Percentiles rank a stretch among this genome's conserved stretches.
phyloP scores from a whole-genome alignment of 352 stramenopile genomes.

The Detonula confervacea region DNA sequence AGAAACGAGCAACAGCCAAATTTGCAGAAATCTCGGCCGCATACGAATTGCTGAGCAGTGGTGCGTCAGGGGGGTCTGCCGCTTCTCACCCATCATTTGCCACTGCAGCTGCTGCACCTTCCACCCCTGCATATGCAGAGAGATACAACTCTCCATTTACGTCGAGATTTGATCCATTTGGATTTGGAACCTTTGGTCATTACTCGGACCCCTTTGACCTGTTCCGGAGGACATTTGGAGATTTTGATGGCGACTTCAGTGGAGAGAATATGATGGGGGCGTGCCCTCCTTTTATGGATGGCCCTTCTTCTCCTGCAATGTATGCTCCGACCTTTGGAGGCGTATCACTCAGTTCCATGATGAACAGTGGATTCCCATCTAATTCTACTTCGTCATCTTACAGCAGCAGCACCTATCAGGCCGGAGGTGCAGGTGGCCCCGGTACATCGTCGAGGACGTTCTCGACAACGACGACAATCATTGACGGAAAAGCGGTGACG shows the following conservation, averaged over 20 bases:
- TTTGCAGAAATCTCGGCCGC: constrained; percentile 78
- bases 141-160: constrained; percentile 1
- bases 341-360: constrained; percentile 10
- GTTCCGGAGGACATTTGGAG: constrained; percentile 35
- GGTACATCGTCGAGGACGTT: constrained; percentile 20
- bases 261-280: not conserved
- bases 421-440: constrained; percentile 2
- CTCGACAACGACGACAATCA: constrained; percentile 35
- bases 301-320: constrained; percentile 7
- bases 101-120: not conserved
- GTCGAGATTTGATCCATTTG: constrained; percentile 31
- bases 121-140: not conserved
- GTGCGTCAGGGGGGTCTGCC: not conserved
- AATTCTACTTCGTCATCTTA: constrained; percentile 22
- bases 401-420: constrained; percentile 23
- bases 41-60: constrained; percentile 72
- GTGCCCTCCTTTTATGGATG: not conserved
- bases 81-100: constrained; percentile 50
- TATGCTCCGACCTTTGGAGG: constrained; percentile 18
- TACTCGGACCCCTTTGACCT: constrained; percentile 55
- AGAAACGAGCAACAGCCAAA: constrained; percentile 43
- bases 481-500: constrained; percentile 44
- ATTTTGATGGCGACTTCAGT: not conserved
- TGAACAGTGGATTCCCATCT: not conserved
- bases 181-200: constrained; percentile 36